Conservation (phyloP, 1,139 yeast species). For the Yamadazyma conglobata region DNA sequence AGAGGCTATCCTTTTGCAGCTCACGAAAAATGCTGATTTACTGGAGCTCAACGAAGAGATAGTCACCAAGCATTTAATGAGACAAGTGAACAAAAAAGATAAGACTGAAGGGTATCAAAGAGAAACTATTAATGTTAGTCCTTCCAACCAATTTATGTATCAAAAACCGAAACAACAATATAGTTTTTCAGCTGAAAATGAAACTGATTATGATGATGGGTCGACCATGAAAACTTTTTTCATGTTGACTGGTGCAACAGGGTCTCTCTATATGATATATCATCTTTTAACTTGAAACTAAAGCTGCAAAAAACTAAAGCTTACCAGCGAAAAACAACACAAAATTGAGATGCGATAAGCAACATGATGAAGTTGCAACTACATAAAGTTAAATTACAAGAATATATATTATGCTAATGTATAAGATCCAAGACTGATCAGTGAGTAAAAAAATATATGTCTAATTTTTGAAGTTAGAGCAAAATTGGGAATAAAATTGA, state of each 20-base stretch:
- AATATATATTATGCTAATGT: constrained; percentile 10
- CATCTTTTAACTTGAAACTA: neutral
- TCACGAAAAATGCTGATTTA: constrained; percentile 29
- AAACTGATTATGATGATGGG: constrained; percentile 21
- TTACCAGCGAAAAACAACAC: neutral
- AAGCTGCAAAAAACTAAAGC: too few relatives aligned
- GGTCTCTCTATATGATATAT: constrained; percentile 19
- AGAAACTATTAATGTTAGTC: constrained; percentile 9
- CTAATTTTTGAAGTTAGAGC: too few relatives aligned
- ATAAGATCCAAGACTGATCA: constrained; percentile 5
- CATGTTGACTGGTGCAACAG: constrained; percentile 32
- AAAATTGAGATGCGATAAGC: neutral
- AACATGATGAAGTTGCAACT: too few relatives aligned
- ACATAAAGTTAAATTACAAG: constrained; percentile 6
- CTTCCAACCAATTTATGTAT: constrained; percentile 30
- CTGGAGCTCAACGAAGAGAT: constrained; percentile 38
- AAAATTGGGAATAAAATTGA: too few relatives aligned
- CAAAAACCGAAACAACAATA: constrained; percentile 18
- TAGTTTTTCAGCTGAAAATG: constrained; percentile 6
- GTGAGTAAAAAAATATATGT: constrained; percentile 1
- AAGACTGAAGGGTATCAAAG: constrained; percentile 7
- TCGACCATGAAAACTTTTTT: constrained; percentile 21
- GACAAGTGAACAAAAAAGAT: constrained; percentile 30
- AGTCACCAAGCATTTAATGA: constrained; percentile 41
- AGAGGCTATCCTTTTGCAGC: constrained; percentile 32